Evolutionary conservation across 1,284 basidiomycete genomes (phyloP), one percentile per base, ranked within the genome.

Genomic region (Stereum hirsutum): DNA sequence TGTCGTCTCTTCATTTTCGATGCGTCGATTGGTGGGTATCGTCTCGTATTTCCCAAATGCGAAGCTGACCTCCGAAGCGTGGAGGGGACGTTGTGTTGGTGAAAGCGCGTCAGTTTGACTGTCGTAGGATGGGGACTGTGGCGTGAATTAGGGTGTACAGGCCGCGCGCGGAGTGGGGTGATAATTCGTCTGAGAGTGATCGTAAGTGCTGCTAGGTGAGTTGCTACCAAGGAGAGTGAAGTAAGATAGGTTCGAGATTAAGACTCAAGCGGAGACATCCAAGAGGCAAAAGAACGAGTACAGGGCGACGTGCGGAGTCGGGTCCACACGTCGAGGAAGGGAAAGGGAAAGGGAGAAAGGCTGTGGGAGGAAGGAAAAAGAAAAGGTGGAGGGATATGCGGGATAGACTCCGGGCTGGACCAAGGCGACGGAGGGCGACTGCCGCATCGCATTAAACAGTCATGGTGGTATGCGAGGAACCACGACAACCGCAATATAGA

Each of bases 201-300:
- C 48, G 49, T 50, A 45, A 43, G 25, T 39, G 47, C 34, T 39
- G 39, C 37, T n/a, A 34, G 21, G 21, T n/a, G 44, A 21, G 41
- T 26, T 45, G 10, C 39, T 46, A 41, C 34, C 45, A 51, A 50
- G 25, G 48, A 51, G 41, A 50, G 43, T 8, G 43, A 24, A 35
- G 39, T 42, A 51, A 19, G 46, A 35, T 43, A 41, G 37, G 43
- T 44, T 50, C 44, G 44, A 32, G 23, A 42, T 41, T 36, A 19
- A 24, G 40, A 20, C 23, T 41, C 40, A 36, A 35, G 42, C 33
- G 24, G 39, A 45, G 45, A 47, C 46, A 50, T 48, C 41, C 46
- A 49, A 41, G 45, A 42, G 39, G 38, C 36, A 37, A 15, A 37
- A 45, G 30, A 21, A 46, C 44, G 46, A 37, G 41, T 42, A 39